Percentiles rank a stretch among this genome's conserved stretches.
Conservation (phyloP, 192 early-diverging fungal species). For the Jimgerdemannia lactiflua region DNA sequence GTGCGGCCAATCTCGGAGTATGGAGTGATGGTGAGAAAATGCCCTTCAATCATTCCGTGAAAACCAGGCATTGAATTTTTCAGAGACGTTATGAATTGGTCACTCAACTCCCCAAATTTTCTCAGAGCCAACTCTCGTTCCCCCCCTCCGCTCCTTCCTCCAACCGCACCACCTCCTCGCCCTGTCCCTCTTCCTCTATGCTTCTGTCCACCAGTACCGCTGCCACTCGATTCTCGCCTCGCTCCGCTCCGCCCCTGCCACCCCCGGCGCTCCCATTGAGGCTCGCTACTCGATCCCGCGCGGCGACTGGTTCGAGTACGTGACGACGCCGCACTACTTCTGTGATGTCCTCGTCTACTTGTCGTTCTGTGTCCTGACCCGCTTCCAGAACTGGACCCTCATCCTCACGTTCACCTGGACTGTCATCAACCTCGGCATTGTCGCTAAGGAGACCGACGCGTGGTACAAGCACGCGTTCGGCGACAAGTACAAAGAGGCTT, state of each 20-base stretch:
- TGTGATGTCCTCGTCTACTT: slow-evolving; percentile 71
- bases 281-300: slow-evolving; percentile 56
- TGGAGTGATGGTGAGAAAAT: slow-evolving; percentile 5
- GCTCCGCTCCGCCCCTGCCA: slow-evolving; percentile 32
- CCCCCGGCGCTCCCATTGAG: neutral
- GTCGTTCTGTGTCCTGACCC: slow-evolving; percentile 49
- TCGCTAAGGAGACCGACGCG: slow-evolving; percentile 57
- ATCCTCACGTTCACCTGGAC: slow-evolving; percentile 57
- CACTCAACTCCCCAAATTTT: neutral
- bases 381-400: slow-evolving; percentile 23
- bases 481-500: slow-evolving; percentile 25
- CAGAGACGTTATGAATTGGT: neutral
- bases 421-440: slow-evolving; percentile 54
- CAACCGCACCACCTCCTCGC: slow-evolving; percentile 24
- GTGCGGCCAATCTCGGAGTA: slow-evolving; percentile 29
- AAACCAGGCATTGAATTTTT: too few relatives aligned
- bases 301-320: slow-evolving; percentile 64
- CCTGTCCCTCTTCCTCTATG: slow-evolving; percentile 45
- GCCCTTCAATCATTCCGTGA: neutral
- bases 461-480: slow-evolving; percentile 71
- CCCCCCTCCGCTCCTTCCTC: slow-evolving; percentile 25
- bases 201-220: slow-evolving; percentile 59
- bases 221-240: slow-evolving; percentile 65
- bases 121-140: slow-evolving; percentile 3
- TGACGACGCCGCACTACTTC: slow-evolving; percentile 67